Percentiles rank a stretch among this genome's conserved stretches.
Evolutionary conservation across 768 basidiomycete genomes (phyloP).

Genomic region (Xerocomus spinulosus): DNA sequence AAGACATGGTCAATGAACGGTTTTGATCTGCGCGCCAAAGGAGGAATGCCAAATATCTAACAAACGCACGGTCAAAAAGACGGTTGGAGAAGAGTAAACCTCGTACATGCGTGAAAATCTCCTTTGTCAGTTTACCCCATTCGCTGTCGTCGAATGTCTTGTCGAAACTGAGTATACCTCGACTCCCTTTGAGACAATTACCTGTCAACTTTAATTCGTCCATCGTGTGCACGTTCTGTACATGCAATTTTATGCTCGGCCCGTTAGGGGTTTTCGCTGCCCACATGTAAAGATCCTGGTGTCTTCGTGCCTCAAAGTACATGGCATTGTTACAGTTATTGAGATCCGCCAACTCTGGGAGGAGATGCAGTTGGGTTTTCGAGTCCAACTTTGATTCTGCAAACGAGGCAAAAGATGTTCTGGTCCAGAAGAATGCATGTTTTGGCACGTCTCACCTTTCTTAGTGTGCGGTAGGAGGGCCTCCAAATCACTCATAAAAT

Average conservation of each 20-base stretch:
- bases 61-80: conserved; percentile 2
- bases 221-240: conserved; percentile 99
- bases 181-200: conserved; percentile 93
- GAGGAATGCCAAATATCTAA: conserved; percentile 94
- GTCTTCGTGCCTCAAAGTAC: conserved; percentile 94
- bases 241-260: conserved; percentile 94
- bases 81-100: not conserved
- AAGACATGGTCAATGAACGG: conserved; percentile 98
- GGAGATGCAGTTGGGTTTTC: conserved; percentile 85
- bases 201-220: conserved; percentile 99
- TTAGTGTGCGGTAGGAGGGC: conserved; percentile 89
- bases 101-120: conserved; percentile 88
- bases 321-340: conserved; percentile 97
- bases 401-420: not conserved
- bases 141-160: conserved; percentile 83
- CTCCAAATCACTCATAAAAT: conserved; percentile 94
- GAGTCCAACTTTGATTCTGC: conserved; percentile 96
- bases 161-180: conserved; percentile 92
- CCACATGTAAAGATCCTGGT: conserved; percentile 97
- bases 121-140: conserved; percentile 84
- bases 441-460: conserved; percentile 63
- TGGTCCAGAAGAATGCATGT: not conserved
- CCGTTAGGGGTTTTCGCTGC: conserved; percentile 96
- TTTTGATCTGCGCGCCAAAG: conserved; percentile 85
- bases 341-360: conserved; percentile 95